These are phyloP conservation scores for Penicillium dipodomyicola DNA, from an alignment of 495 filamentous ascomycete genomes.

Conservation along the genomic window DNA sequence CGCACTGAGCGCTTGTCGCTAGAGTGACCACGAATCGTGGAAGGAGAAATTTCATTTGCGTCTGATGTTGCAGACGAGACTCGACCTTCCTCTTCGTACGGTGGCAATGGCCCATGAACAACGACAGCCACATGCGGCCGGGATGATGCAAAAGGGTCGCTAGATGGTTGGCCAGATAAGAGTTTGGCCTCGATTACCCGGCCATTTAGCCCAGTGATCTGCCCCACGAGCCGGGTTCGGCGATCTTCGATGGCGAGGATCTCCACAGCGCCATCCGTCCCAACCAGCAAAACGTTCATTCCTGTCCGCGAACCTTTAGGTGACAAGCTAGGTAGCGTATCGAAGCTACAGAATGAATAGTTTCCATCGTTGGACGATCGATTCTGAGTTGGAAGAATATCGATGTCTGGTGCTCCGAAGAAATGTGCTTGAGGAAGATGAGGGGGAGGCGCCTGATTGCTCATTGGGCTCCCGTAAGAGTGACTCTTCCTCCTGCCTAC, in stretches of 20 bases:
- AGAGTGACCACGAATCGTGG: slow-evolving; percentile 24
- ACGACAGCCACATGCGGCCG: slow-evolving; percentile 71
- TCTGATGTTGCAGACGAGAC: slow-evolving; percentile 40
- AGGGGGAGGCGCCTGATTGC: slow-evolving; percentile 64
- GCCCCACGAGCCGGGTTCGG: slow-evolving; percentile 61
- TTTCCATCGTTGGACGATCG: slow-evolving; percentile 51
- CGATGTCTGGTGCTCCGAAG: slow-evolving; percentile 57
- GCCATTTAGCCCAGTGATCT: slow-evolving; percentile 71
- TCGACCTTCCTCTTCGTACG: slow-evolving; percentile 36
- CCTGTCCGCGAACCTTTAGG: slow-evolving; percentile 49
- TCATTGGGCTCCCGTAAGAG: slow-evolving; percentile 44
- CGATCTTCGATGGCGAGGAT: slow-evolving; percentile 67
- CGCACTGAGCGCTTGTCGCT: slow-evolving; percentile 27
- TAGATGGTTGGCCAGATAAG: slow-evolving; percentile 53
- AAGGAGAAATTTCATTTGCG: slow-evolving; percentile 35
- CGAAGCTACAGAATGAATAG: slow-evolving; percentile 78
- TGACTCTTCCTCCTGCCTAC: slow-evolving; percentile 43
- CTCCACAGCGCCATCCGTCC: slow-evolving; percentile 72
- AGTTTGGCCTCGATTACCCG: slow-evolving; percentile 81
- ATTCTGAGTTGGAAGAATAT: slow-evolving; percentile 37
- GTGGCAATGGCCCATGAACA: slow-evolving; percentile 66
- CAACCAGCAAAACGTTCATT: slow-evolving; percentile 70
- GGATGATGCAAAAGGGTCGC: slow-evolving; percentile 40
- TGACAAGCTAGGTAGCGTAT: slow-evolving; percentile 55
- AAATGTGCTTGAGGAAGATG: slow-evolving; percentile 79